Conservation (phyloP, 2,329 filamentous ascomycete genomes). For the Xylaria sp. region DNA sequence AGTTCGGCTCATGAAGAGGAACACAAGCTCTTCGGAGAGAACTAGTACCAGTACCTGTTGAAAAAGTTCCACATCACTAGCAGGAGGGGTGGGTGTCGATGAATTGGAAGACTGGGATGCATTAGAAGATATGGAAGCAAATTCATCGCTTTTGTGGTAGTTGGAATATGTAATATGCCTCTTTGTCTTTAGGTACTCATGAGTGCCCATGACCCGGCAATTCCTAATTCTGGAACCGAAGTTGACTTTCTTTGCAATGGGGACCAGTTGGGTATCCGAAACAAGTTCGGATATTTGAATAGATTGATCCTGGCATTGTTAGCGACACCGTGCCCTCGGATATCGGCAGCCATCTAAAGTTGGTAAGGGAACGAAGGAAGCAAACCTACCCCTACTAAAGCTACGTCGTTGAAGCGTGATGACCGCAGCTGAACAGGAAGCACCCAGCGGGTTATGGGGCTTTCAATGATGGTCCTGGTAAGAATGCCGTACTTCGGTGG, state of each 20-base stretch:
- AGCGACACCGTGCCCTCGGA: slow-evolving; percentile 4
- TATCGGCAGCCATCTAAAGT: neutral
- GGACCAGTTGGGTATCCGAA: slow-evolving; percentile 75
- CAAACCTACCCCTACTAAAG: slow-evolving; percentile 80
- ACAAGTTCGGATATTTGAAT: slow-evolving; percentile 83
- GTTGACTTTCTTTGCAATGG: slow-evolving; percentile 81
- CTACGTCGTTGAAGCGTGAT: slow-evolving; percentile 78
- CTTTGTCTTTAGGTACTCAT: slow-evolving; percentile 53
- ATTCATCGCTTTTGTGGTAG: slow-evolving; percentile 49
- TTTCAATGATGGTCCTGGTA: slow-evolving; percentile 80
- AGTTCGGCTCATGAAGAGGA: slow-evolving; percentile 72
- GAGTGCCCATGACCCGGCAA: slow-evolving; percentile 77
- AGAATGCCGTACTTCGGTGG: slow-evolving; percentile 75
- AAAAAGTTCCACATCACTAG: slow-evolving; percentile 56
- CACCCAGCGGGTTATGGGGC: slow-evolving; percentile 79
- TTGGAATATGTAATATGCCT: slow-evolving; percentile 34
- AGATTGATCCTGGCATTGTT: slow-evolving; percentile 70
- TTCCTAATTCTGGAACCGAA: slow-evolving; percentile 84
- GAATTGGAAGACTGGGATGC: slow-evolving; percentile 48
- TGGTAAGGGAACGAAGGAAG: slow-evolving; percentile 28
- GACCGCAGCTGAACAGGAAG: slow-evolving; percentile 82
- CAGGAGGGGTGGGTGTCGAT: slow-evolving; percentile 32
- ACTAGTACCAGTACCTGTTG: slow-evolving; percentile 85
- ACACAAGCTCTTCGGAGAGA: slow-evolving; percentile 79
- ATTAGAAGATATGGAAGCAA: slow-evolving; percentile 42